Percentiles rank a stretch among this genome's conserved stretches.
phyloP scores from a whole-genome alignment of 2,329 filamentous ascomycete genomes.

The Penicillium sclerotigenum region DNA sequence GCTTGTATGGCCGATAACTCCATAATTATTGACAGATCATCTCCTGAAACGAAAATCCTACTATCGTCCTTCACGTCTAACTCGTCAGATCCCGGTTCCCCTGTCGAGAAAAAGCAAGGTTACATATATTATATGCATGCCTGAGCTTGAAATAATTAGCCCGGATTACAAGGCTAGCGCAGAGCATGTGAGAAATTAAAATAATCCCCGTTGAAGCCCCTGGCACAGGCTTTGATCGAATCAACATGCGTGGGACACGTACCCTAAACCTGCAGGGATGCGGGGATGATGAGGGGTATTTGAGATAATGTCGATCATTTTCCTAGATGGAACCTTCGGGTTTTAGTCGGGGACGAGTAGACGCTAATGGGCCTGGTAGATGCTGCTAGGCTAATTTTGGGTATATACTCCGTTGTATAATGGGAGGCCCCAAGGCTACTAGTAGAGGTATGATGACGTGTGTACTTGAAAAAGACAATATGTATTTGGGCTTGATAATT shows the following conservation, averaged over 20 bases:
- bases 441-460: neutral
- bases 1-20: neutral
- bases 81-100: neutral
- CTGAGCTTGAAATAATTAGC: neutral
- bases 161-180: neutral
- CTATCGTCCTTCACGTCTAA: neutral
- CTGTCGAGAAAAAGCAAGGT: neutral
- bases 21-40: neutral
- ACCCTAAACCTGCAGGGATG: conserved; percentile 8
- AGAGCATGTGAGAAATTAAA: neutral
- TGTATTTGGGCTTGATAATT: neutral
- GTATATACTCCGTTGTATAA: neutral
- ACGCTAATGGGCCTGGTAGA: neutral
- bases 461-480: neutral
- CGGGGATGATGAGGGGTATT: neutral
- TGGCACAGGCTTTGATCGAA: neutral
- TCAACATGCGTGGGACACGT: neutral
- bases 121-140: neutral
- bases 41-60: neutral
- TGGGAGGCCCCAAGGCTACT: no score
- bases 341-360: neutral
- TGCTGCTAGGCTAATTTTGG: neutral
- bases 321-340: neutral
- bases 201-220: neutral
- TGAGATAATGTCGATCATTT: conserved; percentile 10